Base-by-base conservation (phyloP, 495 filamentous ascomycete genomes). In the Penicillium maclennaniae region DNA sequence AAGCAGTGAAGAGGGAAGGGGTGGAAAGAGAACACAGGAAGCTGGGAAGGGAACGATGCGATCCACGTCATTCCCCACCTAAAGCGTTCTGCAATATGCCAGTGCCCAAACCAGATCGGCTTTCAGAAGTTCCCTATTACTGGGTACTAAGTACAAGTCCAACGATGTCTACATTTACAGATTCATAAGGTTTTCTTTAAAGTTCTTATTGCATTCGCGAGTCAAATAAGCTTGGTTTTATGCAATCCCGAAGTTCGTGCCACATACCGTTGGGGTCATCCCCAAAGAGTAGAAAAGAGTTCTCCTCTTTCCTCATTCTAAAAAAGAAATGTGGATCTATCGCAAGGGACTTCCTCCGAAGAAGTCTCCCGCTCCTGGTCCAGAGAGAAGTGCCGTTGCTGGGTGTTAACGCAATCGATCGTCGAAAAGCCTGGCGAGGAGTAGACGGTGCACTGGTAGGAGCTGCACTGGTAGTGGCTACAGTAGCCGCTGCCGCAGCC, bases 331-430 rank as follows among this genome's bases (percentile, higher is more conserved):
- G 6, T 26, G 50, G 26, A 23, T 49, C 52, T 66, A 77, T 60
- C 72, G 66, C 50, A 77, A 54, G 2, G 74, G 74, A 47, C 74
- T 77, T 16, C 68, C 74, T 19, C 69, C 58, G 51, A 75, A 73
- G 44, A 77, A 71, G 47, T 77, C 74, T 7, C 68, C 63, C 14
- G 70, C 47, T 10, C 69, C 69, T 16, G 73, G 73, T 8, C 70
- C 68, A 19, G 70, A 59, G 59, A 77, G n/a, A 77, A 17, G 62
- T 75, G 43, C 70, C 73, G 58, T 75, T 76, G 51, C 74, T 75
- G 2, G 74, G 74, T 2, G 74, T 77, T 49, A 77, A 51, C 27
- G 74, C 71, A 52, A 75, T 73, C 1, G 74, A 72, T 43, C 74
- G 71, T 55, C 74, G 59, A 55, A 76, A 77, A 40, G 64, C 71